A percentile compares a stretch with the other conserved stretches of the same genome.
Conservation (phyloP, 306 rosid species). For the Acacia melanoxylon region DNA sequence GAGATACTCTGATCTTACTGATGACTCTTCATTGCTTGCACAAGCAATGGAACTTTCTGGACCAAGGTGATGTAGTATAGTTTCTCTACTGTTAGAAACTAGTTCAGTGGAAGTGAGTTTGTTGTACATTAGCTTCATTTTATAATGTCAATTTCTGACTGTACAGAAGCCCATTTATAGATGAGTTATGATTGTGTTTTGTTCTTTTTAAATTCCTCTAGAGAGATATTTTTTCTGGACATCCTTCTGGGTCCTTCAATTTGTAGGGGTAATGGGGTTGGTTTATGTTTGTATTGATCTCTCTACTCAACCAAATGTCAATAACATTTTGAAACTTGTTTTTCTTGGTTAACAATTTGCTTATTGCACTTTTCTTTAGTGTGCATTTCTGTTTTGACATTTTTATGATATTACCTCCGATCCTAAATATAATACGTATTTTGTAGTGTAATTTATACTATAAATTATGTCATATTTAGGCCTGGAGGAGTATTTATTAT, state of each 20-base stretch:
- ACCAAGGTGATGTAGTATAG: conserved; percentile 60
- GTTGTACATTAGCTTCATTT: conserved; percentile 46
- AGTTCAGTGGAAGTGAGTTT: conserved; percentile 33
- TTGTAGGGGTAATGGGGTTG: conserved; percentile 30
- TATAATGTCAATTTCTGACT: conserved; percentile 38
- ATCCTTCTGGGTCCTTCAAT: conserved; percentile 22
- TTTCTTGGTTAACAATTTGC: not conserved
- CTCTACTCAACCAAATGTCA: conserved; percentile 11
- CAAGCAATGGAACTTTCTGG: conserved; percentile 99
- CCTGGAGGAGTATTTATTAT: no score
- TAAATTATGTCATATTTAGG: no score
- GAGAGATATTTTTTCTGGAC: conserved; percentile 23
- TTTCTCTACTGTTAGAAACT: conserved; percentile 15
- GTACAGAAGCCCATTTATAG: conserved; percentile 47
- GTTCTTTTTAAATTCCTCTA: conserved; percentile 11
- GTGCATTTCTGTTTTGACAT: not conserved
- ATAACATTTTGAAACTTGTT: not conserved
- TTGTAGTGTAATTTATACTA: no score
- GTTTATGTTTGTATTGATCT: conserved; percentile 21
- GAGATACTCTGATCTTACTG: conserved; percentile 91
- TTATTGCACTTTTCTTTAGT: not conserved
- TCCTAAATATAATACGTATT: no score
- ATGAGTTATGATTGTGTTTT: conserved; percentile 26
- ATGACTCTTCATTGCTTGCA: conserved; percentile 92
- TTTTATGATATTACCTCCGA: no score